phyloP scores from a whole-genome alignment of 2,329 filamentous ascomycete genomes.

The Fusarium tuaranense region DNA sequence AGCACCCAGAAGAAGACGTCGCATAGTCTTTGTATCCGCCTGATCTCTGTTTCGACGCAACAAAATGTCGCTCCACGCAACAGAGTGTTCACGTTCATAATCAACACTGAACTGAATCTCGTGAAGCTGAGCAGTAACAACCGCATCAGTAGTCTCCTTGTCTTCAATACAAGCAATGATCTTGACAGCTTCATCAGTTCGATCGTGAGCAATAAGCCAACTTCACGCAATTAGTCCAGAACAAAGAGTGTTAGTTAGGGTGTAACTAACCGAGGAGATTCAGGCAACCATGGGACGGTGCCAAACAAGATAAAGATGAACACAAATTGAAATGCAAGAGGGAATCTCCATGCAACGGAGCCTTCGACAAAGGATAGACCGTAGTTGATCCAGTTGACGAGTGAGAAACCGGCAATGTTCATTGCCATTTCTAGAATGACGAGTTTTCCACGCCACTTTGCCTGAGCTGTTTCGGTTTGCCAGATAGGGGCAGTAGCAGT shows the following conservation, averaged over 20 bases:
- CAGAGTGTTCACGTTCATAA: constrained; percentile 19
- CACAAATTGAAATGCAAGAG: constrained; percentile 58
- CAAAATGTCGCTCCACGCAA: constrained; percentile 14
- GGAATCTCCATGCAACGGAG: constrained; percentile 55
- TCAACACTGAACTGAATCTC: constrained; percentile 26
- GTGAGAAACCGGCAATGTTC: constrained; percentile 28
- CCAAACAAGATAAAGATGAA: constrained; percentile 51
- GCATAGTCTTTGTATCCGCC: constrained; percentile 21
- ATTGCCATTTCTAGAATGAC: constrained; percentile 24
- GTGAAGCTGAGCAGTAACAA: constrained; percentile 11
- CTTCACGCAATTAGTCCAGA: neutral
- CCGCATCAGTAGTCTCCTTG: neutral
- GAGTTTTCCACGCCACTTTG: constrained; percentile 16
- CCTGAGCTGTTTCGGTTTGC: constrained; percentile 25
- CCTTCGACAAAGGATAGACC: constrained; percentile 49
- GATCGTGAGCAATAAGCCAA: constrained; percentile 26
- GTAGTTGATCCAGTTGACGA: constrained; percentile 53
- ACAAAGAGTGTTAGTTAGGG: neutral
- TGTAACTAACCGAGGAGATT: constrained; percentile 20
- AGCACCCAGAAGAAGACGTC: constrained; percentile 51
- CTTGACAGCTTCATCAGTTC: constrained; percentile 9
- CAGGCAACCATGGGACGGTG: constrained; percentile 44
- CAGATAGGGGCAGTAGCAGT: constrained; percentile 26
- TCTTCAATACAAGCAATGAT: constrained; percentile 27
- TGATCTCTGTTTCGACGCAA: constrained; percentile 3